Evolutionary conservation across 2,329 filamentous ascomycete genomes (phyloP), one percentile per base, ranked within the genome.

Genomic region (Xylariomycetidae sp.): DNA sequence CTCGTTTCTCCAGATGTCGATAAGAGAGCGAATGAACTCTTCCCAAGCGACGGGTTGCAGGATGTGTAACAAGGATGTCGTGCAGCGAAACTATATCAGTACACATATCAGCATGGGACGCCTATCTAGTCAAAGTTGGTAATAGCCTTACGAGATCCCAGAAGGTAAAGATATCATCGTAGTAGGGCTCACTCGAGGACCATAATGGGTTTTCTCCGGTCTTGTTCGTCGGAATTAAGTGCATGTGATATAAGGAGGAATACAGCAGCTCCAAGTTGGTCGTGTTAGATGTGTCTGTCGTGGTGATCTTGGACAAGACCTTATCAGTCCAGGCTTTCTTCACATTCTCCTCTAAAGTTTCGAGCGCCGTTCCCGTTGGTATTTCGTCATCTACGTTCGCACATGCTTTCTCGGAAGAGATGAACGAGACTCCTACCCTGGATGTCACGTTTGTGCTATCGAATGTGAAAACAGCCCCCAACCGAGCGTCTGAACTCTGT

Each of bases 191-290:
- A 0, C 51, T 46, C 2, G 76, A 80, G 2, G 61, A 52, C 81
- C 82, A 86, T 1, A 68, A 56, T 0, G 81, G 80, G 39, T 85
- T 87, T 51, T 86, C 82, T 0, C 79, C 80, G 0, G 80, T 85
- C 41, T 79, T 75, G 50, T 86, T 83, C 1, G 79, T 80, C 0
- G 82, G 81, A 22, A 85, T 71, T 9, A 85, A 56, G 38, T 78
- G 74, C 74, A 82, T 82, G 45, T 82, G 80, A 49, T 85, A 86
- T 20, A 87, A 53, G 0, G 77, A 79, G 0, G 75, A 75, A 58
- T 87, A 87, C 3, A 87, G 62, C 17, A 84, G 62, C 31, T 69
- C 62, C 6, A 83, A 60, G 29, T 74, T 79, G 0, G 66, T 69
- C 11, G 56, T 50, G 47, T 82, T 68, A 5, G 50, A 53, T 6